Base-by-base conservation (phyloP, 441 rosid species). In the Pelargonium citronellum region DNA sequence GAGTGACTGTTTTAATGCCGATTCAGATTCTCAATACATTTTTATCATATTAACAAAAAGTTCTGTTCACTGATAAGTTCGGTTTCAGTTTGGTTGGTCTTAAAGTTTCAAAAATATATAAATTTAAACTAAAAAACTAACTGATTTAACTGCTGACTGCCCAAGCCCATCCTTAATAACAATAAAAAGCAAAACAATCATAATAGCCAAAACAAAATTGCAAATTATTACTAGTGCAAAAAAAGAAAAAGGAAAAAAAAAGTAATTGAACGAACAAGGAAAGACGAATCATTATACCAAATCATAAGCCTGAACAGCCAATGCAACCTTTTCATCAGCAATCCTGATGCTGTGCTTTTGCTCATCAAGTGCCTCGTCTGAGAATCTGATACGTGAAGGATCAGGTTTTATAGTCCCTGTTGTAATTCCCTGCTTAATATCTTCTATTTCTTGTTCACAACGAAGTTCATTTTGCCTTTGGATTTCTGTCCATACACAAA, bases 241-340 rank as follows among this genome's bases (percentile, higher is more conserved):
- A 15, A 53, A 53, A 19, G n/a, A n/a, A n/a, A n/a, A n/a, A n/a
- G n/a, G n/a, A n/a, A n/a, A 17, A 51, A 51, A 3, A 51, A 51
- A 47, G 37, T 20, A 37, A 72, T 19, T 22, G 15, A 16, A 57
- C 15, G 39, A 15, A 62, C 19, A 44, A 53, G 39, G 19, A 34
- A 30, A 65, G 65, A 9, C 4, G 17, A 60, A 46, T 64, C 49
- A 10, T 65, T 71, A 27, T 85, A 95, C 99, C 91, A 95, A 79
- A 85, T 91, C 99, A 84, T 95, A 95, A 2, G 95, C 92, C 67
- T 95, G 99, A 68, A 82, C 78, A 80, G 97, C 97, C 83, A 91
- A 79, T 1, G 96, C 85, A 61, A 95, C 90, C 79, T 95, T 95
- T 83, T 95, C 99, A 78, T 95, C 97, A 1, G 97, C 99, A 77